Base-by-base conservation (phyloP, 2,329 filamentous ascomycete genomes). In the Dothistroma septosporum region DNA sequence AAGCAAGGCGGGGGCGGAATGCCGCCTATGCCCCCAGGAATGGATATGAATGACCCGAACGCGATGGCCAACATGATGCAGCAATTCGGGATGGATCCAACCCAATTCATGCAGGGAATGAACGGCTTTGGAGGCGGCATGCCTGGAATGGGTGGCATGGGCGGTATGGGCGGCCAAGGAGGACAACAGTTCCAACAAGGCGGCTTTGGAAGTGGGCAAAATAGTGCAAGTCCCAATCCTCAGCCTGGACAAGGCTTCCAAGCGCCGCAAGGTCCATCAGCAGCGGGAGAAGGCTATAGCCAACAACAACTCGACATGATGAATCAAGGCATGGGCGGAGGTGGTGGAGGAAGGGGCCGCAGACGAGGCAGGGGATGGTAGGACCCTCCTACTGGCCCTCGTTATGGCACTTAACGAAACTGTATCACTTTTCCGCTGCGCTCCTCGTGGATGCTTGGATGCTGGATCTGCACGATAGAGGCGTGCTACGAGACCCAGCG, bases 21-120 rank as follows among this genome's bases (percentile, higher is more conserved):
- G 65, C 24, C 68, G 70, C 37, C 73, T 62, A 74, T 37, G 70
- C 72, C 59, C 62, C 75, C 21, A 72, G 76, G 72, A 68, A 74
- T 77, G 74, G 71, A 74, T n/a, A 66, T 62, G 0, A 68, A 67
- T 64, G 79, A 80, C 24, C 80, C 82, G 72, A 75, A 77, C 33
- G 75, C 84, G 61, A 83, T 85, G 78, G 82, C 83, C 79, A 79
- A 80, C 64, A 76, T 79, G 70, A 78, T 81, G 56, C 78, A 82
- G 70, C 75, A 77, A 28, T 80, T 82, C 75, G 76, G 77, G 2
- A 57, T 67, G 10, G 63, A 63, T 12, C 55, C 64, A 1, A 63
- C 64, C 44, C 54, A 28, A 46, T 60, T 53, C 31, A 60, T 60
- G 21, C 55, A 62, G 46, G n/a, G 31, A 5, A 53, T 53, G 50